Evolutionary conservation across 495 filamentous ascomycete genomes (phyloP), one percentile per base, ranked within the genome.

Genomic region (Aspergillus carlsbadensis): DNA sequence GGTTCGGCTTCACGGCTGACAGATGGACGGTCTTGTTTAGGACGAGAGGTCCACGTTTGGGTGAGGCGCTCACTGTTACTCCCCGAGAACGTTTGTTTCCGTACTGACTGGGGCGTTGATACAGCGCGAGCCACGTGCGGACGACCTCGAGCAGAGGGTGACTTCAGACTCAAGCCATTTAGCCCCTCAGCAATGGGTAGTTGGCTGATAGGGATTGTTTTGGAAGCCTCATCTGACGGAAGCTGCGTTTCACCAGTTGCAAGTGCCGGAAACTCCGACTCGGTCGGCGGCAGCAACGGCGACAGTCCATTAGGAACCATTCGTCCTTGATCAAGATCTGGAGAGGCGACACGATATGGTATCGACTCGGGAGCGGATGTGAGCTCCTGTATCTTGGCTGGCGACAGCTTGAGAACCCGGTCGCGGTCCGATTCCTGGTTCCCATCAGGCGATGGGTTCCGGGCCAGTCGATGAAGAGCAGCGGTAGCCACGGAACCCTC

Each of bases 301-400:
- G 61, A 56, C 18, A 50, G 41, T 13, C 62, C 62, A 8, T 74
- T 69, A 4, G 70, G 67, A 5, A 67, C 60, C 13, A 55, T 54
- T 47, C 65, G 31, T 10, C 35, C 65, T 6, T 54, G 48, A 10
- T 64, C 64, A 18, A 29, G 36, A 24, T 72, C 65, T 17, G 65
- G 58, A 13, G 62, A 58, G 18, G 60, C 59, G 29, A 67, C 65
- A 13, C 65, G 69, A 42, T 72, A 65, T 1, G 81, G 79, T 10
- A 82, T 73, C 18, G 78, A 82, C 10, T 82, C 72, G 15, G 81
- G 80, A 15, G 80, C 80, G 2, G 80, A 81, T 21, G 78, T 81
- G 26, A 84, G 71, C 52, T 81, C 80, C 52, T 82, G 72, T 33
- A 83, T 81, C 60, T 82, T 77, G 41, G 72, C 70, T 17, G 78